Evolutionary conservation across 2,329 filamentous ascomycete species (phyloP), one percentile per base, ranked within the genome.

Genomic region (Penicillium sp.): DNA sequence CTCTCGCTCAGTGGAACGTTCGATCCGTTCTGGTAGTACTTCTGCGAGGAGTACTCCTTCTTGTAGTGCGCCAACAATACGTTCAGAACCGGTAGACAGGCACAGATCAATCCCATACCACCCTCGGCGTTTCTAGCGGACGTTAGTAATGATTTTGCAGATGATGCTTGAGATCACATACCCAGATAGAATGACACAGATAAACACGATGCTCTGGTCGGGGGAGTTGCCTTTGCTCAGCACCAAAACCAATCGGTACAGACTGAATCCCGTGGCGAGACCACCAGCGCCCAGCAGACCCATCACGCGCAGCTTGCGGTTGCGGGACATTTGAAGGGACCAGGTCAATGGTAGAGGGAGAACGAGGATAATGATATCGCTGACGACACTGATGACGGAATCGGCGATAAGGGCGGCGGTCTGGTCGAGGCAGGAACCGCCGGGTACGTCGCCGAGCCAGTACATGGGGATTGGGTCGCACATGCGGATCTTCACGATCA

Each of bases 171-270:
- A 2, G 2, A 16, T 8, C 7, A 60, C 71, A 54, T 70, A 75
- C 73, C 73, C 74, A 5, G 70, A 73, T 2, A 76, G 57, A 46
- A 75, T 71, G 8, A 75, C 66, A 18, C 68, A 66, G 18, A 60
- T 65, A 43, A 75, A 76, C 7, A 74, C 55, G 9, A 74, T 65
- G 1, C 71, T 74, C 54, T 65, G 53, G 49, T 76, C 69, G 0
- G 44, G n/a, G 0, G 69, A 67, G 13, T 52, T 58, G 1, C 72
- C 72, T 8, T 71, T 62, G 13, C 57, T 48, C 16, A 72, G 14
- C 22, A 76, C 73, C 38, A 75, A 59, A 1, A 73, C 56, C 24
- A 76, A 53, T 5, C 74, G 71, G 48, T 73, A 72, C n/a, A 74
- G 47, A 66, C 71, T 74, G 52, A 73, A 75, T 1, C 63, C 69